Conservation (phyloP, 2,329 filamentous ascomycete species). For the Curvularia lunata region DNA sequence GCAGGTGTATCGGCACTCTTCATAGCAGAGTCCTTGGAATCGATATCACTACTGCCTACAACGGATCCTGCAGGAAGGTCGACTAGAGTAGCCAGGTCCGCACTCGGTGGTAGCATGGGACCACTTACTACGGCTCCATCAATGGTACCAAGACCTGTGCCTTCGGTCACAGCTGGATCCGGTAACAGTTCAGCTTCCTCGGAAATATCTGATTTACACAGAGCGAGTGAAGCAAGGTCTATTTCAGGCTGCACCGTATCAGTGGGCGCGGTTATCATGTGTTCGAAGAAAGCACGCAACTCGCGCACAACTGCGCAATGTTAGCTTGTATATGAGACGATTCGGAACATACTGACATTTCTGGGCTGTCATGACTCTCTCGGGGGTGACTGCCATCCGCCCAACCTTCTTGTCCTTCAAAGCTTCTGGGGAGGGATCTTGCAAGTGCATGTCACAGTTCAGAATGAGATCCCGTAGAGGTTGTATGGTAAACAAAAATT, state of each 20-base stretch:
- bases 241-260: slow-evolving; percentile 73
- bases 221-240: slow-evolving; percentile 78
- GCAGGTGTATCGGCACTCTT: slow-evolving; percentile 7
- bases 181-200: slow-evolving; percentile 47
- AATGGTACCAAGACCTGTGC: slow-evolving; percentile 50
- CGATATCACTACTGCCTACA: slow-evolving; percentile 2
- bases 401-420: slow-evolving; percentile 75
- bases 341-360: slow-evolving; percentile 70
- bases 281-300: slow-evolving; percentile 71
- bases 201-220: slow-evolving; percentile 64
- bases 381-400: slow-evolving; percentile 68
- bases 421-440: slow-evolving; percentile 69
- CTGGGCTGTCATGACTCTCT: slow-evolving; percentile 67
- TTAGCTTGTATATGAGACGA: slow-evolving; percentile 20
- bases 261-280: slow-evolving; percentile 69
- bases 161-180: slow-evolving; percentile 53
- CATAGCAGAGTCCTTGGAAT: slow-evolving; percentile 5
- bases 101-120: slow-evolving; percentile 51
- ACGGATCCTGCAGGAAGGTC: slow-evolving; percentile 4
- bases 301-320: slow-evolving; percentile 71
- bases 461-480: slow-evolving; percentile 81
- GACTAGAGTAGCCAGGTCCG: neutral
- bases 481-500: slow-evolving; percentile 91
- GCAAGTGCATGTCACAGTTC: slow-evolving; percentile 72
- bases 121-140: slow-evolving; percentile 55